A percentile compares a stretch with the other conserved stretches of the same genome.
Evolutionary conservation across 1,284 basidiomycete genomes (phyloP).

Genomic region (Agaricales sp.): DNA sequence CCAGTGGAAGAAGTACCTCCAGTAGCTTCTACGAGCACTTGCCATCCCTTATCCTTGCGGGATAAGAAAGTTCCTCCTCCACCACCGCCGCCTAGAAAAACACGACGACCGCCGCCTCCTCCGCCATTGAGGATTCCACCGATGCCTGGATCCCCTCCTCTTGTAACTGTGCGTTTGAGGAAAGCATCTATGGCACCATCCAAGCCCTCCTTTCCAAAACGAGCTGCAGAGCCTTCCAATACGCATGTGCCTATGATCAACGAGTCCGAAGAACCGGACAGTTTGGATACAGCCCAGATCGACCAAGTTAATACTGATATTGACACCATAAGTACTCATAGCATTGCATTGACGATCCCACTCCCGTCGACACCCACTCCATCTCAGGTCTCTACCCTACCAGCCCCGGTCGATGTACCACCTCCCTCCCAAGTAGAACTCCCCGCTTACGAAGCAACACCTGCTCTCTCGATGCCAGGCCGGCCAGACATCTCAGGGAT

Average conservation of each 20-base stretch:
- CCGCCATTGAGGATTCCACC: constrained; percentile 1
- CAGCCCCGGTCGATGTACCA: background rate
- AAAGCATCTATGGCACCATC: background rate
- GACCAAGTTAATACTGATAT: background rate
- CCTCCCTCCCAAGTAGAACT: background rate
- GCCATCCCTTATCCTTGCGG: background rate
- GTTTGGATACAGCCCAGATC: background rate
- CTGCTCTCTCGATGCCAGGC: too few relatives aligned
- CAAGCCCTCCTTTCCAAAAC: background rate
- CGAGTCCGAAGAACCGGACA: background rate
- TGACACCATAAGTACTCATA: background rate
- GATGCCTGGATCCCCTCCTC: background rate
- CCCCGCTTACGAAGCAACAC: background rate
- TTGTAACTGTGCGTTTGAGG: background rate
- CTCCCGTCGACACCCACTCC: background rate
- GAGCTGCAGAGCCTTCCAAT: background rate
- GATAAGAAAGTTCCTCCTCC: background rate
- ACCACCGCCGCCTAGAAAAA: background rate
- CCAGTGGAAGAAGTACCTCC: background rate
- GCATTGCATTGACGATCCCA: background rate
- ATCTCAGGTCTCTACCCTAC: background rate
- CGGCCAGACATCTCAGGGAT: background rate
- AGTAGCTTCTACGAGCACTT: background rate
- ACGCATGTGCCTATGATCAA: background rate
- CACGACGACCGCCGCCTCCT: background rate